Evolutionary conservation across 768 basidiomycete species (phyloP).

Genomic region (Tricholoma sp.): DNA sequence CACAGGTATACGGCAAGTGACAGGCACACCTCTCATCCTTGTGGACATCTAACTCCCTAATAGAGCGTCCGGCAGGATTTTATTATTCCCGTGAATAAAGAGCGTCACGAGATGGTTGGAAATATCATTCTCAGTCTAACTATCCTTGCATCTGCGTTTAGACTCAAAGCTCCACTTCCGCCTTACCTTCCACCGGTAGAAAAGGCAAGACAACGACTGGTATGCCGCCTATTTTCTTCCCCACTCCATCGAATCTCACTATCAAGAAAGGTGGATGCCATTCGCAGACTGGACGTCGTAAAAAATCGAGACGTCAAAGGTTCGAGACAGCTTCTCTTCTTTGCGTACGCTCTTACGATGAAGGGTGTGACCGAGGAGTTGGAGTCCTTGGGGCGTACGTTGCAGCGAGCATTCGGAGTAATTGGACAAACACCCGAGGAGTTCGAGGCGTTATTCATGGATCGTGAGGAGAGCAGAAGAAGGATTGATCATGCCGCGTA

Average conservation of each 20-base stretch:
- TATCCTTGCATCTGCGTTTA: constrained; percentile 71
- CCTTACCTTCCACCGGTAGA: constrained; percentile 95
- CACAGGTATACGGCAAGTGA: constrained; percentile 66
- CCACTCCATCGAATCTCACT: background rate
- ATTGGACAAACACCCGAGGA: constrained; percentile 79
- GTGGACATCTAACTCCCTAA: background rate
- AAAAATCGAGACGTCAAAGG: constrained; percentile 75
- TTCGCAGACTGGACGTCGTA: constrained; percentile 84
- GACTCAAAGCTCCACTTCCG: constrained; percentile 88
- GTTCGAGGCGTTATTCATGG: constrained; percentile 74
- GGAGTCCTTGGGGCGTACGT: constrained; percentile 69
- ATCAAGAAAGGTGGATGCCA: constrained; percentile 63
- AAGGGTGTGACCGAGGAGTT: constrained; percentile 90
- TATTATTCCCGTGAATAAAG: constrained; percentile 83
- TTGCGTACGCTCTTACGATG: constrained; percentile 93
- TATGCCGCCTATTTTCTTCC: constrained; percentile 25
- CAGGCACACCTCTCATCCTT: background rate
- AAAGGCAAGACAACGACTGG: constrained; percentile 73
- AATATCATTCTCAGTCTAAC: constrained; percentile 92
- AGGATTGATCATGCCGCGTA: constrained; percentile 19
- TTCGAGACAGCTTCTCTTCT: constrained; percentile 85
- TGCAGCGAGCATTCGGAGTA: constrained; percentile 91
- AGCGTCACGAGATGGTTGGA: constrained; percentile 91
- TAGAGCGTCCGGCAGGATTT: constrained; percentile 83
- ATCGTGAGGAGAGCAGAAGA: constrained; percentile 19